A percentile compares a stretch with the other conserved stretches of the same genome.
Conservation (phyloP, 148 eudicot species). For the Diospyros kaki region DNA sequence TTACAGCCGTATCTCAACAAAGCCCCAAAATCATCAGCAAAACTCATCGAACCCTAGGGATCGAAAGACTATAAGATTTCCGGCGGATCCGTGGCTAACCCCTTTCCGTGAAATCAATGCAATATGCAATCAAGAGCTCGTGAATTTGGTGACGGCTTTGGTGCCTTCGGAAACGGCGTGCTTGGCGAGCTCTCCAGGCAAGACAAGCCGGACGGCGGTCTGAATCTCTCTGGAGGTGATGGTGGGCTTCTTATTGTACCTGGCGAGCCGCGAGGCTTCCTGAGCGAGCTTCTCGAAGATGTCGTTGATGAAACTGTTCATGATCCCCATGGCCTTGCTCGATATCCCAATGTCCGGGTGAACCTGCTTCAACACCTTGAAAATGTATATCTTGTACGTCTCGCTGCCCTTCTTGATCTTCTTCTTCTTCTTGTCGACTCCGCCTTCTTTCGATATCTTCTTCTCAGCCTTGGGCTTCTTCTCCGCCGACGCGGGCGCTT, state of each 20-base stretch:
- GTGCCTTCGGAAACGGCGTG: slow-evolving; percentile 4
- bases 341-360: slow-evolving; percentile 7
- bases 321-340: slow-evolving; percentile 8
- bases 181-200: slow-evolving; percentile 9
- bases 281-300: not conserved
- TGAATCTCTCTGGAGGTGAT: slow-evolving; percentile 1
- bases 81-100: no score
- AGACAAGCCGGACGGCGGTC: not conserved
- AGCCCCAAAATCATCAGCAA: no score
- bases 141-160: not conserved
- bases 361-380: slow-evolving; percentile 6
- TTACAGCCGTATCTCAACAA: no score
- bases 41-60: no score
- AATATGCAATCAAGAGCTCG: not conserved
- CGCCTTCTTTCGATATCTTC: not conserved
- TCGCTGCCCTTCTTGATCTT: not conserved
- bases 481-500: not conserved
- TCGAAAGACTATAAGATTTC: no score
- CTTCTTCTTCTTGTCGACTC: not conserved
- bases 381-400: not conserved
- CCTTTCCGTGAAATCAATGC: no score
- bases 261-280: not conserved
- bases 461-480: slow-evolving; percentile 3
- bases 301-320: slow-evolving; percentile 1
- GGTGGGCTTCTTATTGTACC: slow-evolving; percentile 6